Evolutionary conservation across 371 early-diverging fungal genomes (phyloP).

Genomic region (Haplosporangium sp.): DNA sequence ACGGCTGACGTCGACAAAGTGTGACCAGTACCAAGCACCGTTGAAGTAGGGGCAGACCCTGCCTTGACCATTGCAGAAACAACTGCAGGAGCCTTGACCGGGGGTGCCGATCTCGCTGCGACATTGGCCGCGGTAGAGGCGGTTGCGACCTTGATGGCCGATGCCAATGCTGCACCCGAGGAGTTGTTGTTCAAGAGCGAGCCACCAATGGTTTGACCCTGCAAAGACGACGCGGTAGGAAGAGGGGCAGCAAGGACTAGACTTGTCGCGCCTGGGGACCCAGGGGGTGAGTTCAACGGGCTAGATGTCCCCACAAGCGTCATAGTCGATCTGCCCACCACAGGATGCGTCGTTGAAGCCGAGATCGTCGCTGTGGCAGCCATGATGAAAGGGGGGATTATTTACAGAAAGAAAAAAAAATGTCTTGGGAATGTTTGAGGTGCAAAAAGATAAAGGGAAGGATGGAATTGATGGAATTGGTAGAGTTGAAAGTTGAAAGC

Average conservation of each 20-base stretch:
- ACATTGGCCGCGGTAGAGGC: neutral
- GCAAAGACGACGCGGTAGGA: neutral
- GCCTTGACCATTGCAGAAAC: too few species aligned
- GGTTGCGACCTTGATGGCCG: neutral
- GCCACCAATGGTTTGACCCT: neutral
- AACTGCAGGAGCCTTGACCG: neutral
- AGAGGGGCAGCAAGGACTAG: conserved; percentile 1
- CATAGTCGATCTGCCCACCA: conserved; percentile 54
- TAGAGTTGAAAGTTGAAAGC: neutral
- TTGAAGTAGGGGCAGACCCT: too few species aligned
- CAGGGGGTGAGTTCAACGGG: conserved; percentile 21
- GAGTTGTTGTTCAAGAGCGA: too few species aligned
- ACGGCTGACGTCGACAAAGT: conserved; percentile 5
- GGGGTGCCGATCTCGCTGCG: neutral
- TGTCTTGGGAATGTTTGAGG: neutral
- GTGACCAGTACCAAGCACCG: too few species aligned
- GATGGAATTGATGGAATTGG: neutral
- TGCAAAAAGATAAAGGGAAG: conserved; percentile 4
- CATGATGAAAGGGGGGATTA: conserved; percentile 19
- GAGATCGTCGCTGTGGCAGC: conserved; percentile 57
- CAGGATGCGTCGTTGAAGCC: conserved; percentile 48
- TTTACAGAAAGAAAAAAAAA: conserved; percentile 2
- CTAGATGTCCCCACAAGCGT: conserved; percentile 39
- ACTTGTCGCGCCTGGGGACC: neutral
- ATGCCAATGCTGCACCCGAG: neutral